Evolutionary conservation across 768 basidiomycete species (phyloP).

Genomic region (Rhodotorula paludigena): DNA sequence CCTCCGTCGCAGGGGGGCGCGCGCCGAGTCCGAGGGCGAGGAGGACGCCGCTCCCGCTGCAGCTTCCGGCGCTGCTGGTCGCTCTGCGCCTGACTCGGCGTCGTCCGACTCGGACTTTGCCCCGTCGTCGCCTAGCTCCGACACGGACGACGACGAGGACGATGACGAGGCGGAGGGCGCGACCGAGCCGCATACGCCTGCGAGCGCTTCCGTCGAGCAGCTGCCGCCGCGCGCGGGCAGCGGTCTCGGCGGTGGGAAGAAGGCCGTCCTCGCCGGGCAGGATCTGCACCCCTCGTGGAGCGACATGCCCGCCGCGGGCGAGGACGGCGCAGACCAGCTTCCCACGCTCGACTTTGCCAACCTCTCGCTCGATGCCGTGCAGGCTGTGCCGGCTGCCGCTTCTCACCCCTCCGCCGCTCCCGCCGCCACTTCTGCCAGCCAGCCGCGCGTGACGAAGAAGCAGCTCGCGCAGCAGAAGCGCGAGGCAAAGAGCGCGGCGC

Average conservation of each 20-base stretch:
- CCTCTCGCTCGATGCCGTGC: conserved; percentile 23
- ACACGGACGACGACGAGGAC: conserved; percentile 16
- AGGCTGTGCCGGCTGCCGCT: not conserved
- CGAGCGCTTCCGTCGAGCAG: conserved; percentile 2
- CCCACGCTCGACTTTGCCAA: conserved; percentile 33
- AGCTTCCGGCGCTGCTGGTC: not conserved
- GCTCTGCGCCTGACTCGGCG: not conserved
- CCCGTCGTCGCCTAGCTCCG: not conserved
- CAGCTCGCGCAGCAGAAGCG: conserved; percentile 3
- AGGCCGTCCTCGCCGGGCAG: not conserved
- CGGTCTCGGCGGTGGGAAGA: not conserved
- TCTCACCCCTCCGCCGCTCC: not conserved
- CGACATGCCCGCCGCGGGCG: conserved; percentile 13
- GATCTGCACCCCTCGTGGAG: conserved; percentile 19
- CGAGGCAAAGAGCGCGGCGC: conserved; percentile 24
- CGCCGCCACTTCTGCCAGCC: not conserved
- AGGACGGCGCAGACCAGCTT: conserved; percentile 13
- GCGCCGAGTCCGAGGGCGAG: conserved; percentile 6
- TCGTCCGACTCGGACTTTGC: conserved; percentile 16
- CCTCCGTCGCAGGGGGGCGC: conserved; percentile 17
- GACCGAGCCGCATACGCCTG: not conserved
- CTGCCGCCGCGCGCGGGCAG: not conserved
- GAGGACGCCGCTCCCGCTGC: not conserved
- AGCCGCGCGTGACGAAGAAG: conserved; percentile 17
- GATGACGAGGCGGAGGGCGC: conserved; percentile 10